phyloP scores from a whole-genome alignment of 768 basidiomycete genomes.

The Panellus pusillus region DNA sequence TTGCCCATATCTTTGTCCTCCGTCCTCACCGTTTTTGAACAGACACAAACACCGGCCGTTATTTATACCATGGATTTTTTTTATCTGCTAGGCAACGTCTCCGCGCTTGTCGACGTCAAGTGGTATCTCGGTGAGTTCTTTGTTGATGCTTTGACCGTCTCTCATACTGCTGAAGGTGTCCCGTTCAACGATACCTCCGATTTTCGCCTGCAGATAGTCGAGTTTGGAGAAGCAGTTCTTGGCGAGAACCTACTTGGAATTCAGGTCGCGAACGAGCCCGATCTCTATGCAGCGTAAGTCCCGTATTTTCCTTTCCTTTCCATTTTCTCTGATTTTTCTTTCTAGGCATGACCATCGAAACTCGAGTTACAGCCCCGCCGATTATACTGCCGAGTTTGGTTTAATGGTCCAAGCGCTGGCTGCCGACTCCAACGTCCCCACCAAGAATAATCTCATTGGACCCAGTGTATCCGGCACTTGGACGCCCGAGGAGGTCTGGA shows the following conservation, averaged over 20 bases:
- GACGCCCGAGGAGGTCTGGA: constrained; percentile 36
- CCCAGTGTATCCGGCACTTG: constrained; percentile 38
- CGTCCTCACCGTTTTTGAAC: background rate
- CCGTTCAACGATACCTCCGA: constrained; percentile 55
- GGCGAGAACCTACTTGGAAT: constrained; percentile 53
- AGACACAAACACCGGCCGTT: constrained; percentile 56
- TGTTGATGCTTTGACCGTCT: background rate
- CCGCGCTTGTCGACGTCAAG: constrained; percentile 43
- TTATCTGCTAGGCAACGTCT: constrained; percentile 51
- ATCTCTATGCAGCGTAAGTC: constrained; percentile 45
- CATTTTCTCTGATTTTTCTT: no score
- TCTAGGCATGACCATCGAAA: constrained; percentile 15
- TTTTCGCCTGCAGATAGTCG: constrained; percentile 44
- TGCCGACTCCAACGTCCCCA: constrained; percentile 20
- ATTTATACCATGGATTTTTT: constrained; percentile 55
- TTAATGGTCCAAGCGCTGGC: constrained; percentile 34
- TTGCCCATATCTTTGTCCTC: no score
- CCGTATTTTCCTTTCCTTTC: no score
- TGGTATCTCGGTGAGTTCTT: constrained; percentile 49
- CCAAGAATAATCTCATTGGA: constrained; percentile 42
- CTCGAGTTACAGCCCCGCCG: constrained; percentile 9
- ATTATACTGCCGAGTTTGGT: constrained; percentile 30
- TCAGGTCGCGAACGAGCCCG: constrained; percentile 63
- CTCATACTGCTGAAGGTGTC: constrained; percentile 22
- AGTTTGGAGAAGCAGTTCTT: constrained; percentile 48